phyloP scores from a whole-genome alignment of 331 rosid genomes.

The Spiraea crenata region DNA sequence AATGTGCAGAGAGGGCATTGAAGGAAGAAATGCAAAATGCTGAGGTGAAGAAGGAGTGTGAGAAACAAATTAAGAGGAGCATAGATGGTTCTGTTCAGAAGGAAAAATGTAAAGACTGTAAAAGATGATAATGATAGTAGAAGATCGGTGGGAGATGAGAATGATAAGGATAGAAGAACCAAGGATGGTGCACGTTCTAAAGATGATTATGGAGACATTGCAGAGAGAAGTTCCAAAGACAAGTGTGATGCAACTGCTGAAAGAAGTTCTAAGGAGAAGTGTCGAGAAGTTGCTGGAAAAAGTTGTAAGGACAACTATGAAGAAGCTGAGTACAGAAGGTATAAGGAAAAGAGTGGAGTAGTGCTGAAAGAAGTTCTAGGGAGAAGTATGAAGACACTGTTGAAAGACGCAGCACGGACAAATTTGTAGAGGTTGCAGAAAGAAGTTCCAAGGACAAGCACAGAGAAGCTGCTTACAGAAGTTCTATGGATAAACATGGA shows the following conservation, averaged over 20 bases:
- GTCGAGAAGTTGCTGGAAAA: background rate
- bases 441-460: too few species aligned
- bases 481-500: background rate
- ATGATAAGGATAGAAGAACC: background rate
- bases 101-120: background rate
- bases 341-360: background rate
- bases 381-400: background rate
- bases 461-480: too few species aligned
- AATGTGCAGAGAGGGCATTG: background rate
- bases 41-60: background rate
- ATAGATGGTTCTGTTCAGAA: background rate
- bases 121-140: background rate
- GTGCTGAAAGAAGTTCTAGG: background rate
- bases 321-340: background rate
- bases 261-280: background rate
- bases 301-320: background rate
- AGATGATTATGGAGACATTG: background rate
- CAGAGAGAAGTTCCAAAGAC: background rate
- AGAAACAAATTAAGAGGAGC: background rate
- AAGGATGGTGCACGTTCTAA: background rate
- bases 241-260: background rate
- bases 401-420: background rate
- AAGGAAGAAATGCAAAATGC: background rate
- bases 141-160: background rate
- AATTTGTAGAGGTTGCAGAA: too few species aligned